Percentiles rank a stretch among this genome's conserved stretches.
These are phyloP conservation scores for Podospora australis DNA, from an alignment of 495 filamentous ascomycete species.

Conservation along the genomic window DNA sequence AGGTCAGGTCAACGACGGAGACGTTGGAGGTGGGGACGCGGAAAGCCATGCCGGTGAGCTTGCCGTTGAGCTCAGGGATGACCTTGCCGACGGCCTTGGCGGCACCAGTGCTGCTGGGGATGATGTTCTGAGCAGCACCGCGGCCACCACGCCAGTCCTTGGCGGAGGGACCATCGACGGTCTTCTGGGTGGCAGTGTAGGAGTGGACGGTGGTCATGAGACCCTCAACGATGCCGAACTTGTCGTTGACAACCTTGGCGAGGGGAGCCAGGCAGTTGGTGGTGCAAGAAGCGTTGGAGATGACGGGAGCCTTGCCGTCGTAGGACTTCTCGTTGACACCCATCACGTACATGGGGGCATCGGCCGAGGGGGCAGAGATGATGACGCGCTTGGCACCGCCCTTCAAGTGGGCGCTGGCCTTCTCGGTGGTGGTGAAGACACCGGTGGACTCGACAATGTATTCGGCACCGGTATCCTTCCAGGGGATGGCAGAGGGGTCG, in stretches of 20 bases:
- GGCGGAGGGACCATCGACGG: constrained; percentile 90
- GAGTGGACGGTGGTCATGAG: constrained; percentile 99
- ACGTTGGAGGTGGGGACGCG: constrained; percentile 98
- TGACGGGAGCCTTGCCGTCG: constrained; percentile 79
- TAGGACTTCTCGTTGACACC: constrained; percentile 95
- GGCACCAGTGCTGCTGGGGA: constrained; percentile 97
- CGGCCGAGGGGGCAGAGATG: constrained; percentile 97
- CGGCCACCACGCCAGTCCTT: constrained; percentile 99
- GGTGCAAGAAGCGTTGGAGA: constrained; percentile 99
- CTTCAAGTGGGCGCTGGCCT: constrained; percentile 93
- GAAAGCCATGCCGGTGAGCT: constrained; percentile 99
- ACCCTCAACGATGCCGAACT: constrained; percentile 95
- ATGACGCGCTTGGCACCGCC: constrained; percentile 99
- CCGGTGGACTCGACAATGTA: constrained; percentile 99
- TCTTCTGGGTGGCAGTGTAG: constrained; percentile 99
- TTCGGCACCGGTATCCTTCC: constrained; percentile 78
- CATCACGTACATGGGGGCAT: constrained; percentile 99
- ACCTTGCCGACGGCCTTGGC: constrained; percentile 99
- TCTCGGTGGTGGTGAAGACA: constrained; percentile 98
- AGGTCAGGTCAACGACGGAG: constrained; percentile 96
- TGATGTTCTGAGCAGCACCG: constrained; percentile 99
- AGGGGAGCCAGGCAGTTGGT: constrained; percentile 99
- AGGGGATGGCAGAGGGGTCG: constrained; percentile 88
- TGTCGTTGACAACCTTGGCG: constrained; percentile 98
- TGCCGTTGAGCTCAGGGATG: constrained; percentile 94